Evolutionary conservation across 208 protist genomes (phyloP).

Genomic region (Acanthamoeba rhysodes): DNA sequence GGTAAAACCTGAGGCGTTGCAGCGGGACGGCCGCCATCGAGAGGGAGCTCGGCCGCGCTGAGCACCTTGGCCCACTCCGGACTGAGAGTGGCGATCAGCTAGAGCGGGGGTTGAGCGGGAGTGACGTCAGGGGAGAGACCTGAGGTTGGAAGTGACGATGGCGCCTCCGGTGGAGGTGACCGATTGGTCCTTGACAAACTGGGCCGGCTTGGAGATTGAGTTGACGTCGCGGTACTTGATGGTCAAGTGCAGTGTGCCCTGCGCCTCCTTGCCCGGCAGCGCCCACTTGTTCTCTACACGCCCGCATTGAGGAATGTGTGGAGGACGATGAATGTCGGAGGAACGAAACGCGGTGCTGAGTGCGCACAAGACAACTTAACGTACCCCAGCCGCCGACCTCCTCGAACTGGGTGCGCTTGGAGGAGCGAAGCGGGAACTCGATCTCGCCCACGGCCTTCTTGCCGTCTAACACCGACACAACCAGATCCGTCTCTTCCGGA

Average conservation of each 20-base stretch:
- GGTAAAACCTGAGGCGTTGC: neutral
- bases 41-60: neutral
- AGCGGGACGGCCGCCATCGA: too few relatives aligned
- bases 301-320: neutral
- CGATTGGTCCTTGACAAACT: slow-evolving; percentile 66
- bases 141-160: slow-evolving; percentile 52
- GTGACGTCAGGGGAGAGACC: neutral
- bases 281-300: slow-evolving; percentile 47
- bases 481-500: slow-evolving; percentile 60
- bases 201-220: slow-evolving; percentile 14
- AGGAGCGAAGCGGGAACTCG: slow-evolving; percentile 37
- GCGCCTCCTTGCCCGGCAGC: slow-evolving; percentile 21
- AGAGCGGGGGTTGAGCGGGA: neutral
- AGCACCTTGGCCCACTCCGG: slow-evolving; percentile 68
- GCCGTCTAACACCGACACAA: slow-evolving; percentile 42
- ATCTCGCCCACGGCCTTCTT: slow-evolving; percentile 59
- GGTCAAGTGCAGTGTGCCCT: slow-evolving; percentile 10
- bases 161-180: neutral
- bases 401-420: slow-evolving; percentile 61
- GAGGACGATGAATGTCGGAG: neutral
- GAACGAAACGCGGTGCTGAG: too few relatives aligned
- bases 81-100: neutral
- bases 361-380: neutral
- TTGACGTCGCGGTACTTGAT: slow-evolving; percentile 61
- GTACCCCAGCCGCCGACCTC: slow-evolving; percentile 50